Base-by-base conservation (phyloP, 2,329 filamentous ascomycete genomes). In the Sporothrix mexicana region DNA sequence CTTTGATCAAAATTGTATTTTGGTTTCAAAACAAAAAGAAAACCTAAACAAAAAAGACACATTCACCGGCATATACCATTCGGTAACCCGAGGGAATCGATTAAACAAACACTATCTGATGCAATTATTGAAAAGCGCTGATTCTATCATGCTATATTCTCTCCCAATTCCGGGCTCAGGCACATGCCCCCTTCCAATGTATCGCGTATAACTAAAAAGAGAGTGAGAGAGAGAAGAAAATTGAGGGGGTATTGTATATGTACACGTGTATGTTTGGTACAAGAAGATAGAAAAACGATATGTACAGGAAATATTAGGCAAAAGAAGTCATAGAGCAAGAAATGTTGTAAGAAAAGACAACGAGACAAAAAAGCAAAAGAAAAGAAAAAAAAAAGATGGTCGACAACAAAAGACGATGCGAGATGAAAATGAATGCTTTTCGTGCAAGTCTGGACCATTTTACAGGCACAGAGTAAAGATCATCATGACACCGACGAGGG, bases 391-490 rank as follows among this genome's bases (percentile, higher is more conserved):
- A 66, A 30, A 67, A 12, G 36, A 67, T n/a, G 23, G 17, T 41
- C 13, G 5, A 36, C 5, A 41, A 30, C 13, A 20, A 67, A 36
- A 10, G 30, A 62, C 15, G 17, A 62, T 15, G 49, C 8, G 23
- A 23, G 64, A 61, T 9, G 43, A 15, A 66, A 13, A 41, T 66
- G 45, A 36, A n/a, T 13, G 23, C 9, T 25, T 51, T 25, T 53
- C 23, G 20, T 25, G 51, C 9, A 53, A 2, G 30, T 36, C 30
- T 36, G 30, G 30, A 5, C 30, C 51, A 17, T 2, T 41, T 82
- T 79, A 86, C 73, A 87, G 77, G 83, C 85, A 87, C 74, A 85
- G 82, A 47, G 85, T 82, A 74, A 87, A 86, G 55, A 85, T 80
- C 74, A 87, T 79, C 85, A 87, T 85, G n/a, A 88, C 84, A 47